Evolutionary conservation across 2,329 filamentous ascomycete species (phyloP), one percentile per base, ranked within the genome.

Genomic region (Fusarium algeriense): DNA sequence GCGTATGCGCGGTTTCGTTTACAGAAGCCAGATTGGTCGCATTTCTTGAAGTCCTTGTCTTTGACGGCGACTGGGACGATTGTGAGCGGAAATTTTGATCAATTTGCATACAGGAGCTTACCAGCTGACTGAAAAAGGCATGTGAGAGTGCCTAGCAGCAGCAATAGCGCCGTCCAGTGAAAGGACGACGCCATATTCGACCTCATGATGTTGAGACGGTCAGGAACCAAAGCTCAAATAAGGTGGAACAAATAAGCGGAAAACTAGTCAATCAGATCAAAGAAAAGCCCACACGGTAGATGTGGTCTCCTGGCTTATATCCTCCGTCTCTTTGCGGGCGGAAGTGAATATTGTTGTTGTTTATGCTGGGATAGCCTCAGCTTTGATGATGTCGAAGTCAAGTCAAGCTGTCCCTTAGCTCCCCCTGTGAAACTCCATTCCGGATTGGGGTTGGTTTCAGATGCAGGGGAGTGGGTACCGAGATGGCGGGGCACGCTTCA

Each of bases 11-110:
- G 91, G 83, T 98, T 98, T 73, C 96, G 93, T 80, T 94, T 96
- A 84, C 96, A 99, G 85, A 99, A 99, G 77, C 96, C 96, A 7
- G 95, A 96, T 80, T 99, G 95, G 74, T 92, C 85, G 84, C 96
- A 99, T 76, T 92, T 97, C 80, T 98, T 99, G 87, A 98, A 99
- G 81, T 97, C 95, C 77, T 97, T 91, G 79, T 97, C 92, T 84
- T 99, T 99, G 56, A 99, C 96, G 76, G 89, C 87, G 72, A 89
- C 94, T 97, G 74, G 14, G 30, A 43, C 11, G 43, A 67, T 58
- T 59, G 70, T 78, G 46, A 80, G 71, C 38, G 53, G 14, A 7
- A 10, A 5, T n/a, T 9, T 19, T 15, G n/a, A 12, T 26, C 23
- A n/a, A 6, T 10, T 3, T 20, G 4, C 14, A 26, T 3, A 34